phyloP scores from a whole-genome alignment of 768 basidiomycete genomes.

The Rhodotorula sphaerocarpa region DNA sequence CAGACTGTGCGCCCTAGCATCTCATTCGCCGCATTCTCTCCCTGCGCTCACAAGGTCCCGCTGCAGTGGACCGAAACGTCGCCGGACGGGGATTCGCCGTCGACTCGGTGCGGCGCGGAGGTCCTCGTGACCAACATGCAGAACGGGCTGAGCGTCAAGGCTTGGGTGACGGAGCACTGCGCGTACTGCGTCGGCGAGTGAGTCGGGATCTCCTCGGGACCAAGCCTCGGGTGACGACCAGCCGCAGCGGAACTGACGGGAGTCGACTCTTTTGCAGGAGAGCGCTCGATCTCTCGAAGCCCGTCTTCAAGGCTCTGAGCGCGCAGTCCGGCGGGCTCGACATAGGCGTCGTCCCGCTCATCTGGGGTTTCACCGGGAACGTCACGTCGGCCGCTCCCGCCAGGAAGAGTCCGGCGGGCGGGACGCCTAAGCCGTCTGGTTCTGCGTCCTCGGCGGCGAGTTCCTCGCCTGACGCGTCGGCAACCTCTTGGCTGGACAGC shows the following conservation, averaged over 20 bases:
- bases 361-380: constrained; percentile 25
- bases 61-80: constrained; percentile 22
- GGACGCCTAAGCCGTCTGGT: not conserved
- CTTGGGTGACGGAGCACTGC: constrained; percentile 16
- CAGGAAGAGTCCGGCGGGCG: not conserved
- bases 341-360: not conserved
- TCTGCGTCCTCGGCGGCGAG: not conserved
- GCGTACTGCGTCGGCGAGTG: constrained; percentile 1
- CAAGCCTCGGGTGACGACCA: too few species aligned
- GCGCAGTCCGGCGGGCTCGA: constrained; percentile 2
- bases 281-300: constrained; percentile 16
- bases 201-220: too few species aligned
- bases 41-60: not conserved
- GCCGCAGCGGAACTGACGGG: too few species aligned
- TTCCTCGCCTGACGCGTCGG: not conserved
- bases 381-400: not conserved
- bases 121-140: constrained; percentile 16
- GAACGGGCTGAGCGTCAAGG: constrained; percentile 14
- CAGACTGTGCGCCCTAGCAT: not conserved
- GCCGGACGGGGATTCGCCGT: not conserved
- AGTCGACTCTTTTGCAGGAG: not conserved
- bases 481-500: too few species aligned
- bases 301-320: constrained; percentile 11
- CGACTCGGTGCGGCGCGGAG: constrained; percentile 11
- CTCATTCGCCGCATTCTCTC: too few species aligned